These are phyloP conservation scores for Raphanus sativus DNA, from an alignment of 345 rosid species.

Conservation along the genomic window DNA sequence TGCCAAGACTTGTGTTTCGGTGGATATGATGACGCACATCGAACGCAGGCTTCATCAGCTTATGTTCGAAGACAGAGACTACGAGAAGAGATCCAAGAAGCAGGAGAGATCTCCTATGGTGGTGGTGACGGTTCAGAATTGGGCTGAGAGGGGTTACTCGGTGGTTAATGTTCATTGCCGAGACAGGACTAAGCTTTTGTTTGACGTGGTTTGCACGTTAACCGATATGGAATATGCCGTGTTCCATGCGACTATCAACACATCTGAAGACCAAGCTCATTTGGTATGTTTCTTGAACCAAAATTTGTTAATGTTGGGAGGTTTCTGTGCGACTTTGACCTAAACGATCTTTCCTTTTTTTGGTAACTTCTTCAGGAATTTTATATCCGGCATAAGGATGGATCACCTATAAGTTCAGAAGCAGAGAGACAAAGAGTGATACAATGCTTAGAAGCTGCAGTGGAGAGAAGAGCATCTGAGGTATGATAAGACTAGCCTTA, in stretches of 20 bases:
- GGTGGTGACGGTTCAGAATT: constrained; percentile 75
- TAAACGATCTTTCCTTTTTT: background rate
- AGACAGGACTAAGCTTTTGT: constrained; percentile 79
- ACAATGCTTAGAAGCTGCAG: constrained; percentile 84
- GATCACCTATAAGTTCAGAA: constrained; percentile 92
- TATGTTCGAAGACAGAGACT: constrained; percentile 95
- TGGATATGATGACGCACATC: constrained; percentile 69
- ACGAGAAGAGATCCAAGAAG: constrained; percentile 60
- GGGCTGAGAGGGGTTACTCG: constrained; percentile 79
- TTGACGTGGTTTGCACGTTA: constrained; percentile 91
- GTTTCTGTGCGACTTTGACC: background rate
- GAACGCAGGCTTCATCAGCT: constrained; percentile 95
- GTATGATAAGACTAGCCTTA: constrained; percentile 32
- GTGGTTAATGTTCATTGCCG: constrained; percentile 88
- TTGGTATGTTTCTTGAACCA: constrained; percentile 51
- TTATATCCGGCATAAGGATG: constrained; percentile 79
- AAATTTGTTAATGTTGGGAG: background rate
- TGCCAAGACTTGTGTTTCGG: constrained; percentile 64
- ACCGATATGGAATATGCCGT: constrained; percentile 96
- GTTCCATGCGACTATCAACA: constrained; percentile 79
- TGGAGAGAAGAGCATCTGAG: constrained; percentile 81
- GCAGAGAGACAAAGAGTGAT: constrained; percentile 91
- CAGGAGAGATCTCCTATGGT: constrained; percentile 55
- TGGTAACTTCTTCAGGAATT: constrained; percentile 48
- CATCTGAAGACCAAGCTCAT: constrained; percentile 59